phyloP scores from a whole-genome alignment of 2,329 filamentous ascomycete genomes.

The Cytospora piceae region DNA sequence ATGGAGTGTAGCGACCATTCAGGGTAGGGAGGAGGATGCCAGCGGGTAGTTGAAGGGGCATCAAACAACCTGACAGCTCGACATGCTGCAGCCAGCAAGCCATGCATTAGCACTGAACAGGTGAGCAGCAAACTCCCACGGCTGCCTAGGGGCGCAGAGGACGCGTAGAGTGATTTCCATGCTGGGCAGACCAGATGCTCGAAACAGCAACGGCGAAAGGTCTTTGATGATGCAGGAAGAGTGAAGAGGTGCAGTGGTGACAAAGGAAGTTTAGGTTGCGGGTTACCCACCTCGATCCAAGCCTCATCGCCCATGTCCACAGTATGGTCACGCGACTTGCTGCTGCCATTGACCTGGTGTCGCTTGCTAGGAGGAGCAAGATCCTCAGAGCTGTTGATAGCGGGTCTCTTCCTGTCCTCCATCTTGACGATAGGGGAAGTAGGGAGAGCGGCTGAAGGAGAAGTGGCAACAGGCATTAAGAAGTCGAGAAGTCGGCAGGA shows the following conservation, averaged over 20 bases:
- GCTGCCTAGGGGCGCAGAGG: conserved; percentile 34
- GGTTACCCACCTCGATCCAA: conserved; percentile 68
- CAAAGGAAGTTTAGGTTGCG: conserved; percentile 34
- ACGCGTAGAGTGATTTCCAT: conserved; percentile 31
- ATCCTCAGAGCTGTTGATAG: conserved; percentile 78
- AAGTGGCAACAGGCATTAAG: conserved; percentile 87
- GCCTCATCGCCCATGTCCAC: conserved; percentile 61
- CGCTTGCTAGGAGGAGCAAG: conserved; percentile 88
- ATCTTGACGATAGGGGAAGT: conserved; percentile 89
- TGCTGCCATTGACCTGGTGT: conserved; percentile 82
- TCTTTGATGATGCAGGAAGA: conserved; percentile 11
- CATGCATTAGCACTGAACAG: conserved; percentile 49
- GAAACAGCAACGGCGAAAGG: neutral
- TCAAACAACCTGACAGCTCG: conserved; percentile 40
- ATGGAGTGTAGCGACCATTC: conserved; percentile 30
- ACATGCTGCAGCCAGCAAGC: conserved; percentile 48
- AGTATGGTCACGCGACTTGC: conserved; percentile 59
- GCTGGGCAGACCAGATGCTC: neutral
- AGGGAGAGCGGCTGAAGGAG: conserved; percentile 69
- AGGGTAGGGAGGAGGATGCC: conserved; percentile 24
- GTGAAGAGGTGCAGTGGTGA: conserved; percentile 9
- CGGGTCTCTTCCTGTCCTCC: conserved; percentile 99
- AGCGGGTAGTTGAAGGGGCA: conserved; percentile 26
- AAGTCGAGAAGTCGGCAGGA: conserved; percentile 51
- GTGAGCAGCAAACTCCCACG: conserved; percentile 36